A percentile compares a stretch with the other conserved stretches of the same genome.
These are phyloP conservation scores for Cucumis sativus DNA, from an alignment of 306 rosid genomes.

Conservation along the genomic window DNA sequence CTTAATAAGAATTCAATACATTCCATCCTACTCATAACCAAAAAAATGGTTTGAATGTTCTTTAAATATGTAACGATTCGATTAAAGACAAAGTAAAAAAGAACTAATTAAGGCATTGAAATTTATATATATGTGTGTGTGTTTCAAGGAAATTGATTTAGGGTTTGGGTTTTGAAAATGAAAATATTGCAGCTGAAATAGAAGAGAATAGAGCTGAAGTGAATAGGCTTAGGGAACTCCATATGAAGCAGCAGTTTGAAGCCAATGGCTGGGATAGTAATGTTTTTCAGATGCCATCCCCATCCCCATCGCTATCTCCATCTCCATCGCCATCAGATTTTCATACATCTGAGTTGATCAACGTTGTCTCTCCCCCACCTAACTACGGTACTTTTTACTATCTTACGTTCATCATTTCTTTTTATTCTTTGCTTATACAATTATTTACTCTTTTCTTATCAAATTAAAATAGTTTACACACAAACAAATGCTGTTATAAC, in stretches of 20 bases:
- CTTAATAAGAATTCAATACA: too few relatives aligned
- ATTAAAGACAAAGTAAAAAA: too few relatives aligned
- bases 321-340: neutral
- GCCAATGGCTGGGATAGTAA: neutral
- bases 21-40: too few relatives aligned
- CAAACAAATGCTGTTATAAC: too few relatives aligned
- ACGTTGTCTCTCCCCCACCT: neutral
- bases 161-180: neutral
- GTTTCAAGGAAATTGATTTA: neutral
- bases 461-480: too few relatives aligned
- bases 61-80: too few relatives aligned
- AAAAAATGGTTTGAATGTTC: too few relatives aligned
- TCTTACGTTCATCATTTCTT: too few relatives aligned
- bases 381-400: neutral
- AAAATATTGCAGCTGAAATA: conserved; percentile 20
- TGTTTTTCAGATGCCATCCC: neutral
- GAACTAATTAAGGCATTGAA: too few relatives aligned
- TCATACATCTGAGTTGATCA: neutral
- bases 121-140: neutral
- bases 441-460: too few relatives aligned
- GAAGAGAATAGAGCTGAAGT: conserved; percentile 33
- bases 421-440: too few relatives aligned
- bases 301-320: too few relatives aligned
- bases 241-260: neutral
- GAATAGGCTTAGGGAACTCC: conserved; percentile 14